Evolutionary conservation across 2,329 filamentous ascomycete genomes (phyloP), one percentile per base, ranked within the genome.

Genomic region (Tolypocladium guangdongense): DNA sequence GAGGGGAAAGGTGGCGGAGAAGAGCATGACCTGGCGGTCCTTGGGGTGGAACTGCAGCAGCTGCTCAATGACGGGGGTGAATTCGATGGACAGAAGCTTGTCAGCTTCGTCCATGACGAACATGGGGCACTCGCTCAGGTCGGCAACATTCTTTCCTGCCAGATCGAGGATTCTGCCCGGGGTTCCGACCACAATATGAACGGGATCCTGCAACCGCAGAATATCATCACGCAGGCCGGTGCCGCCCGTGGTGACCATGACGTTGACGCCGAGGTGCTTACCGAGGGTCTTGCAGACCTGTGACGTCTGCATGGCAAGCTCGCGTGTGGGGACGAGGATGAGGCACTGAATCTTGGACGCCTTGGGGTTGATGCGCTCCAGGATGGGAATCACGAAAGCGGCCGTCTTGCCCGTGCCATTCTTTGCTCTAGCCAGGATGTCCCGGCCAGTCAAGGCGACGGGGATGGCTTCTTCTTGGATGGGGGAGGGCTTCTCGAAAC

Each of bases 101-200:
- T 99, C 93, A 53, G 93, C 93, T 71, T 99, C 93, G 66, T 99
- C 93, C 93, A 99, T 99, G 74, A 99, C 90, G 69, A 99, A 99
- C 66, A 95, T 97, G 63, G 90, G 87, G 69, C 93, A 97, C 73
- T 95, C 87, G 64, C 91, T 95, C 50, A 99, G 81, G 71, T 99
- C 93, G 58, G 93, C 93, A 56, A 99, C 91, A 59, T 88, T 90
- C 76, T 99, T 97, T 70, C 91, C 90, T 55, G 93, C 92, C 62
- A 99, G 76, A 75, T 99, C 93, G 58, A 97, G 82, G 64, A 99
- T 96, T 77, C 93, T 84, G 59, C 93, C 93, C 36, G 93, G 93
- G 54, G 93, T 99, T 67, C 93, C 93, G 65, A 99, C 93, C 66
- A 99, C 88, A 68, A 99, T 92, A 74, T 99, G 93, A 62, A 99